These are phyloP conservation scores for Xylariaceae sp. DNA, from an alignment of 2,329 filamentous ascomycete species.

Conservation along the genomic window DNA sequence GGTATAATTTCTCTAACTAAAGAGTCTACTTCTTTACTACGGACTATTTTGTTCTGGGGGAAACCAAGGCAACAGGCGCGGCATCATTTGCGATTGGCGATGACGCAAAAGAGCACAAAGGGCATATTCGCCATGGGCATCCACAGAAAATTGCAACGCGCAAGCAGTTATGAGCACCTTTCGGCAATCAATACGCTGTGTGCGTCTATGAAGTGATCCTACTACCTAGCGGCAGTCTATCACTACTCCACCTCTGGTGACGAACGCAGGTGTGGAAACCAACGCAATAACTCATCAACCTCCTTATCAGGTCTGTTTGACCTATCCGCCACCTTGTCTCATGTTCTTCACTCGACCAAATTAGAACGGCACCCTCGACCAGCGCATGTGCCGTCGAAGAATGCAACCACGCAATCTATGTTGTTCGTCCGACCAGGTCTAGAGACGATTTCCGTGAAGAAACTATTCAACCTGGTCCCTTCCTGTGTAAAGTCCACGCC, in stretches of 20 bases:
- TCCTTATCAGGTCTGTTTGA: neutral
- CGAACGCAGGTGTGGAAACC: neutral
- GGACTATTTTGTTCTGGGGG: conserved; percentile 2
- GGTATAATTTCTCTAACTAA: conserved; percentile 29
- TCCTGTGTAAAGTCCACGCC: conserved; percentile 38
- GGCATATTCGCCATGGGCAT: conserved; percentile 13
- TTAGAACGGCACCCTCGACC: conserved; percentile 51
- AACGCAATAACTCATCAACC: conserved; percentile 6
- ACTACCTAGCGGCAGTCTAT: conserved; percentile 20
- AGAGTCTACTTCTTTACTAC: conserved; percentile 21
- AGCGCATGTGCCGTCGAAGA: conserved; percentile 49
- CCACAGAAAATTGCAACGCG: conserved; percentile 16
- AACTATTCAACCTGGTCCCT: conserved; percentile 33
- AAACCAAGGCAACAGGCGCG: conserved; percentile 10
- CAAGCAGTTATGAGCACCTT: conserved; percentile 23
- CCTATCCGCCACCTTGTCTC: conserved; percentile 13
- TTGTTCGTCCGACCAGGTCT: conserved; percentile 35
- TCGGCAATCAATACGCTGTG: conserved; percentile 26
- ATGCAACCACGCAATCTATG: conserved; percentile 43
- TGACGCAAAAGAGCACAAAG: neutral
- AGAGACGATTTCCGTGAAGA: conserved; percentile 40
- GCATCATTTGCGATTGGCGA: conserved; percentile 13
- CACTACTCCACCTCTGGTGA: conserved; percentile 13
- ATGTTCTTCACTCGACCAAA: conserved; percentile 22
- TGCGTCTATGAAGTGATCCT: conserved; percentile 23